Percentiles rank a stretch among this genome's conserved stretches.
Evolutionary conservation across 371 early-diverging fungal genomes (phyloP).

Genomic region (Mortierella sp.): DNA sequence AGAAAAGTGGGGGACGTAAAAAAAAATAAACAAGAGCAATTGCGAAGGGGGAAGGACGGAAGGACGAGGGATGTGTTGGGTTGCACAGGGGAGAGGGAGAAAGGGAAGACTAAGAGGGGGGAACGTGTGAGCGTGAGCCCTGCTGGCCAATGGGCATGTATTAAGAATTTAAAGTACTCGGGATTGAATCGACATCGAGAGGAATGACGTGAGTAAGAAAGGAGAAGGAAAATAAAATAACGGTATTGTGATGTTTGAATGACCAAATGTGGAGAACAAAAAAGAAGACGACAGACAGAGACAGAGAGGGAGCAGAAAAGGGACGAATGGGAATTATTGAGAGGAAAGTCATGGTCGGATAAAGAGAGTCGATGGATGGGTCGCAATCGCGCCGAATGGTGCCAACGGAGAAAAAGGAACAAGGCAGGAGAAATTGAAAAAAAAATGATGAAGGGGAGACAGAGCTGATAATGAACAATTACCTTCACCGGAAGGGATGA

Average conservation of each 20-base stretch:
- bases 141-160: background rate
- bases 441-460: background rate
- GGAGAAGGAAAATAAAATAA: background rate
- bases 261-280: slow-evolving; percentile 47
- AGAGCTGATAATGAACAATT: background rate
- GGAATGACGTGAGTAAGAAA: background rate
- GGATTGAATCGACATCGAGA: background rate
- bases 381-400: background rate
- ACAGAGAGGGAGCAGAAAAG: background rate
- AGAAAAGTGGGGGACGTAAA: slow-evolving; percentile 13
- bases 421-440: slow-evolving; percentile 3
- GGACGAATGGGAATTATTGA: background rate
- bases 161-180: background rate
- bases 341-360: background rate
- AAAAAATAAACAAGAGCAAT: slow-evolving; percentile 7
- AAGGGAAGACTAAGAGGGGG: background rate
- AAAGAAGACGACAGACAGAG: background rate
- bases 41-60: background rate
- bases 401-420: background rate
- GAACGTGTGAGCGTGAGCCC: slow-evolving; percentile 12
- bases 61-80: background rate
- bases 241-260: background rate
- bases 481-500: slow-evolving; percentile 32
- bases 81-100: background rate
- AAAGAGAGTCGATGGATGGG: background rate